phyloP scores from a whole-genome alignment of 192 early-diverging fungal genomes.

The Gamsiella multidivaricata region DNA sequence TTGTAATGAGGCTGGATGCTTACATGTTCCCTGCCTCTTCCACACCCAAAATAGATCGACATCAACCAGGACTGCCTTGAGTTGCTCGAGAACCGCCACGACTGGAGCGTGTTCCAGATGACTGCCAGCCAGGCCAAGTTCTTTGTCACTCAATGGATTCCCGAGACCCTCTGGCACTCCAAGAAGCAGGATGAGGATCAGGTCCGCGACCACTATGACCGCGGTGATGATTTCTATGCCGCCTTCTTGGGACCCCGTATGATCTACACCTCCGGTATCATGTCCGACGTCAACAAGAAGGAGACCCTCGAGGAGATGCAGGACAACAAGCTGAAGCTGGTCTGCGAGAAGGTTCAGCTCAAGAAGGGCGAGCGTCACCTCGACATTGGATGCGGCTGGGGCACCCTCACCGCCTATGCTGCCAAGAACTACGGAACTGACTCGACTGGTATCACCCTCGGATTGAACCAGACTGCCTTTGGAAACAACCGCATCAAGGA shows the following conservation, averaged over 20 bases:
- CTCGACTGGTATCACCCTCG: constrained; percentile 94
- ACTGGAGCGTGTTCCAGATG: constrained; percentile 93
- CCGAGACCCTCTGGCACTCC: constrained; percentile 96
- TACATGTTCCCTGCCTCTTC: neutral
- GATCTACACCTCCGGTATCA: constrained; percentile 97
- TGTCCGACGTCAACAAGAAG: constrained; percentile 75
- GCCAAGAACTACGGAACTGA: constrained; percentile 90
- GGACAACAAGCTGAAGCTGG: constrained; percentile 94
- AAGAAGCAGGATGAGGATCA: constrained; percentile 98
- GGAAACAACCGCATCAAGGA: constrained; percentile 86
- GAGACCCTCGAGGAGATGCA: constrained; percentile 95
- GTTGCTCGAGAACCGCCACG: constrained; percentile 91
- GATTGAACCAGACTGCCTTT: constrained; percentile 90
- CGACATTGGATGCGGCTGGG: constrained; percentile 99
- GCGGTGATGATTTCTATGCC: constrained; percentile 98
- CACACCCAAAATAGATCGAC: constrained; percentile 74
- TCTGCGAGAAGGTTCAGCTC: constrained; percentile 87
- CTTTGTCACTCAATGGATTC: constrained; percentile 96
- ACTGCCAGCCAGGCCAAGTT: constrained; percentile 89
- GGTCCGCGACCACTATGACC: constrained; percentile 98
- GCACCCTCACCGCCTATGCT: constrained; percentile 89
- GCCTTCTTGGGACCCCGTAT: constrained; percentile 94
- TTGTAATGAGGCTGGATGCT: too few species aligned
- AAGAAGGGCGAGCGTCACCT: constrained; percentile 89
- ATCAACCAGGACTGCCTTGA: constrained; percentile 88